Conservation (phyloP, 805 yeast genomes). For the Zygotorulaspora chibaensis region DNA sequence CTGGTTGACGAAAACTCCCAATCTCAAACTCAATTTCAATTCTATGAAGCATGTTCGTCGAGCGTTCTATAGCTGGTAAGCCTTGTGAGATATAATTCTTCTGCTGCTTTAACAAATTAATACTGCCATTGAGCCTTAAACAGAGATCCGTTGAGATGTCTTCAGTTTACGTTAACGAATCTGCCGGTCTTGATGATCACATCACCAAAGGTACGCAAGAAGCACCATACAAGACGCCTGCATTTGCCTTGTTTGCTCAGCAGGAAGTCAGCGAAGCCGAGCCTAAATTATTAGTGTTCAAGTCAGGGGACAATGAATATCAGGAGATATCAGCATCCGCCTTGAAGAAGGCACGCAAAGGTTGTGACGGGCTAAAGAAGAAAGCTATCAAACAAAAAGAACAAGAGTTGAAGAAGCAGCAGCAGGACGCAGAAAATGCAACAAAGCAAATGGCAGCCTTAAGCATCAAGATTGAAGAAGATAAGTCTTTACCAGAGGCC, state of each 20-base stretch:
- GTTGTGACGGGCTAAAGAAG: conserved; percentile 86
- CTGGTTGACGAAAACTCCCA: too few species aligned
- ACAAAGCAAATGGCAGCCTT: conserved; percentile 74
- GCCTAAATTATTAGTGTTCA: conserved; percentile 51
- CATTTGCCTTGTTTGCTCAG: conserved; percentile 58
- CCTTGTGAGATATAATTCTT: too few species aligned
- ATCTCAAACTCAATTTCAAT: too few species aligned
- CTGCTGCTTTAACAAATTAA: too few species aligned
- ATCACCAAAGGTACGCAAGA: conserved; percentile 59
- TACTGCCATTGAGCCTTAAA: too few species aligned
- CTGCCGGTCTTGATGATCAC: conserved; percentile 59
- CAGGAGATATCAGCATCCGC: conserved; percentile 85
- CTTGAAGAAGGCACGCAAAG: conserved; percentile 92
- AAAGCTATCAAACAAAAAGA: conserved; percentile 49
- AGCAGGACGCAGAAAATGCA: conserved; percentile 64
- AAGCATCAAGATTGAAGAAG: conserved; percentile 70
- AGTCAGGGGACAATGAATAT: conserved; percentile 43
- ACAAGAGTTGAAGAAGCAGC: conserved; percentile 48
- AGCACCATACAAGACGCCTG: conserved; percentile 74
- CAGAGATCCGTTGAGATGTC: conserved; percentile 16
- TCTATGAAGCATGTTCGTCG: too few species aligned
- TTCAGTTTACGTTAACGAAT: conserved; percentile 65
- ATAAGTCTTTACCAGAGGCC: conserved; percentile 67
- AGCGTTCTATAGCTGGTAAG: too few species aligned
- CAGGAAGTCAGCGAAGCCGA: conserved; percentile 42